phyloP scores from a whole-genome alignment of 768 basidiomycete species.

The Paxillus ammoniavirescens region DNA sequence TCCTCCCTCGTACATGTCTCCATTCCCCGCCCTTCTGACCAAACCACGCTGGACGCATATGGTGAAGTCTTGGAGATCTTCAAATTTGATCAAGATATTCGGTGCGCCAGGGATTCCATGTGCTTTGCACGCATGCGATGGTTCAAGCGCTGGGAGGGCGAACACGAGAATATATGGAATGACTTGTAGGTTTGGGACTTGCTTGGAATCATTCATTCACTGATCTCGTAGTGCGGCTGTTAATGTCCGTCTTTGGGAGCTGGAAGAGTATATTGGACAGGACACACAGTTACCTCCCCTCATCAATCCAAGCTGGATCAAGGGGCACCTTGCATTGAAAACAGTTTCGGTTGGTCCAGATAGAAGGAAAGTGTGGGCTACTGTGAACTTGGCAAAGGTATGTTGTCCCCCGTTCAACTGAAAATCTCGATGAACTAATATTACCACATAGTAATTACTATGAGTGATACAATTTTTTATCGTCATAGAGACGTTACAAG shows the following conservation, averaged over 20 bases:
- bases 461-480: no score
- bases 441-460: no score
- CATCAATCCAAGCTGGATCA: neutral
- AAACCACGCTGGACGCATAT: neutral
- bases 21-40: neutral
- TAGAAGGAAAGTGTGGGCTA: neutral
- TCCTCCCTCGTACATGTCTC: neutral
- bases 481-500: no score
- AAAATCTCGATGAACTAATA: no score
- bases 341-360: neutral
- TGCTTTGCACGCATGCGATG: no score
- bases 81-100: conserved; percentile 1
- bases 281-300: neutral
- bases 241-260: neutral
- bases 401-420: no score
- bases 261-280: neutral
- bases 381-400: conserved; percentile 1
- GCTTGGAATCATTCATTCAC: neutral
- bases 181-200: neutral
- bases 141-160: no score
- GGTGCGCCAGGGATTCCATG: neutral
- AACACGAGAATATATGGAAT: neutral
- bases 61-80: conserved; percentile 4
- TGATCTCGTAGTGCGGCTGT: neutral
- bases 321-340: neutral